Evolutionary conservation across 2,329 filamentous ascomycete species (phyloP), one percentile per base, ranked within the genome.

Genomic region (Beauveria rudraprayagi): DNA sequence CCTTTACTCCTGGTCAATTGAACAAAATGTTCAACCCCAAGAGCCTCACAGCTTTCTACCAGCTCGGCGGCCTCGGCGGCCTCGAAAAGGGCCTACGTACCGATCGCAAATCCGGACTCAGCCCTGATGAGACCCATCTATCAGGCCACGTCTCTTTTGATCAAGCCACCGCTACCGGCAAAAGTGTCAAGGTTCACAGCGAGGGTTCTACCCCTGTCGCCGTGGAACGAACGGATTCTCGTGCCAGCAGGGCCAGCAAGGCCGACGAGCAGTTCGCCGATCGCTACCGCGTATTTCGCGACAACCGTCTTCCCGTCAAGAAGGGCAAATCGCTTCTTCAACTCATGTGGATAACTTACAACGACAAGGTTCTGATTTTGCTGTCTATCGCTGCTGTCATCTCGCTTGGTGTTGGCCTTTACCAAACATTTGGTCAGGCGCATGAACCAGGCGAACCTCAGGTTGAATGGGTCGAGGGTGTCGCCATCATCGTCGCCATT

Each of bases 1-100:
- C 91, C 17, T 96, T 91, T 70, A 85, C 86, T 2, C 89, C 89
- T 3, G 92, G 92, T 16, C 87, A 95, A 69, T 79, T 97, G 64
- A 88, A 86, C 68, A 96, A 96, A 73, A 83, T 96, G 76, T 85
- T 93, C 64, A 94, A 95, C 70, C 92, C 92, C 3, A 96, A 96
- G 77, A 95, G 86, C 63, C 75, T 96, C 62, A 79, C 87, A 14
- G 92, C 92, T 1, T 96, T 93, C 67, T 89, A 88, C 69, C 87
- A 87, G 16, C 72, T 97, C 5, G 92, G 92, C 54, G 92, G 92
- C 26, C 73, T 96, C 17, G 75, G 75, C 19, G 92, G 92, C 0
- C 73, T 97, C 54, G 91, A 93, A 73, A 89, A 85, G 69, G 92
- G 92, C 10, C 76, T 97, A 34, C 80, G 89, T 54, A 86, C 86